A percentile compares a stretch with the other conserved stretches of the same genome.
phyloP scores from a whole-genome alignment of 139 green algal genomes.

The Dunaliella sp. region DNA sequence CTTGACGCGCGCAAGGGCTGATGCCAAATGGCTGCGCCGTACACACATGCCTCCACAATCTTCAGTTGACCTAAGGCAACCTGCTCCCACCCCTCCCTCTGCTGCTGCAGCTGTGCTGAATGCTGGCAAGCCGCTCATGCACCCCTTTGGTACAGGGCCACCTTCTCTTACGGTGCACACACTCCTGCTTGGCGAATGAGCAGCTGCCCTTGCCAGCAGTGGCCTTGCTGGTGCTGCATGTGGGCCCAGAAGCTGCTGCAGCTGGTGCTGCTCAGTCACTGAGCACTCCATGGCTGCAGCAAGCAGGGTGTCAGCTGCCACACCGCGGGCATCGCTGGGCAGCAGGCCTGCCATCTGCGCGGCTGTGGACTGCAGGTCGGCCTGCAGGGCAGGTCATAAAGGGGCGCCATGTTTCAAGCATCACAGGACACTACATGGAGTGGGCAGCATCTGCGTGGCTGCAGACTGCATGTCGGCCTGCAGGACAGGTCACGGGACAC shows the following conservation, averaged over 20 bases:
- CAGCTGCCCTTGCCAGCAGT: no score
- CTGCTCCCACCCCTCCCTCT: not conserved
- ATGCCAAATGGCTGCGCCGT: constrained; percentile 33
- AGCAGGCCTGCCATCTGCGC: constrained; percentile 70
- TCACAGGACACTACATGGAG: no score
- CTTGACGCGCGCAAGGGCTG: constrained; percentile 55
- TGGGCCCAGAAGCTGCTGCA: not conserved
- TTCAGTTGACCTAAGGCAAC: not conserved
- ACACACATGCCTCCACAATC: no score
- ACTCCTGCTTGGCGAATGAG: no score
- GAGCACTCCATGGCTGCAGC: not conserved
- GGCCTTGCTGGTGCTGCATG: not conserved
- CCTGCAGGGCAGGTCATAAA: no score
- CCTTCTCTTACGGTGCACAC: no score
- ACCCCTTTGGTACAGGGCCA: no score
- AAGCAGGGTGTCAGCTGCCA: constrained; percentile 67
- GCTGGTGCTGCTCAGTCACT: no score
- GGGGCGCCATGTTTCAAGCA: no score
- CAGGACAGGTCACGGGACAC: no score
- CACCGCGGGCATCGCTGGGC: constrained; percentile 61
- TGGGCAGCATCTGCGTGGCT: constrained; percentile 43
- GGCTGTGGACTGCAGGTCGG: not conserved
- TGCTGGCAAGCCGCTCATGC: not conserved
- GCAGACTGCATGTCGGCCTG: not conserved
- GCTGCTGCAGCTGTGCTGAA: not conserved